Conservation (phyloP, 2,329 filamentous ascomycete species). For the Coniella vitis region DNA sequence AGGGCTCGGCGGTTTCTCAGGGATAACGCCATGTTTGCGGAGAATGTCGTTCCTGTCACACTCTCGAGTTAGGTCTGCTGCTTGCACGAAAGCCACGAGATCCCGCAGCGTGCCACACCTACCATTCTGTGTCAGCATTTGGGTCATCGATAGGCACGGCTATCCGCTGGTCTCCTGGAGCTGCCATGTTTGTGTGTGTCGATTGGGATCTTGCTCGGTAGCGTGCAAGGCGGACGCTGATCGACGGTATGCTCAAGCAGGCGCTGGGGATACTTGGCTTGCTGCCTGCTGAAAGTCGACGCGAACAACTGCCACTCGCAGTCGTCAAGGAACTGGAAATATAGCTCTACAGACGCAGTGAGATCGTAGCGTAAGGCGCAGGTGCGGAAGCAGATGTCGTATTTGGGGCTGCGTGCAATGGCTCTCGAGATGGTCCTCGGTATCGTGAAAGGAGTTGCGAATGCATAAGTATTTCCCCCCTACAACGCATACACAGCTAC, state of each 20-base stretch:
- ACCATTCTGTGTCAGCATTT: slow-evolving; percentile 98
- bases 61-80: not conserved
- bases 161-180: slow-evolving; percentile 56
- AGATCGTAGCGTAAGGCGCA: too few relatives aligned
- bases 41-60: slow-evolving; percentile 87
- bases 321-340: too few relatives aligned
- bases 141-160: slow-evolving; percentile 87
- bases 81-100: not conserved
- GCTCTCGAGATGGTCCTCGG: too few relatives aligned
- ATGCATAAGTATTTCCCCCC: too few relatives aligned
- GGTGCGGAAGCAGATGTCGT: too few relatives aligned
- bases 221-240: not conserved
- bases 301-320: too few relatives aligned
- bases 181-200: slow-evolving; percentile 43
- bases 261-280: not conserved
- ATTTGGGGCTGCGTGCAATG: too few relatives aligned
- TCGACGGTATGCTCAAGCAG: not conserved
- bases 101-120: not conserved
- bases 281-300: not conserved
- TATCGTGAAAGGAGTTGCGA: not conserved
- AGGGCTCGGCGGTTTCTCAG: slow-evolving; percentile 93
- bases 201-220: not conserved
- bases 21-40: slow-evolving; percentile 91
- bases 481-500: not conserved
- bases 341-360: too few relatives aligned